These are phyloP conservation scores for Aspergillus fructus DNA, from an alignment of 2,329 filamentous ascomycete genomes.

Conservation along the genomic window DNA sequence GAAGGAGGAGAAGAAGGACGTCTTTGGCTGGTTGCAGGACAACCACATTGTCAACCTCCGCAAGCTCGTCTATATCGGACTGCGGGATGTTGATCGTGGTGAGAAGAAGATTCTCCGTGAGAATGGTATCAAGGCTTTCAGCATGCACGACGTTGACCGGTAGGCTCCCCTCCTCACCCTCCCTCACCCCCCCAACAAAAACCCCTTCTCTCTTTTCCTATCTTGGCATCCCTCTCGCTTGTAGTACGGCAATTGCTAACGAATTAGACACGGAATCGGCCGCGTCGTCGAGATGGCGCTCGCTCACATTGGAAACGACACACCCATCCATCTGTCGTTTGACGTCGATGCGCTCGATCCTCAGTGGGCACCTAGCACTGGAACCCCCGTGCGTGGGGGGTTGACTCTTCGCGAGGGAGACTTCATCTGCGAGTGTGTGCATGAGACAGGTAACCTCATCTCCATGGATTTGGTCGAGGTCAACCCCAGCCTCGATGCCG, in stretches of 20 bases:
- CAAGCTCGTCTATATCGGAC: conserved; percentile 95
- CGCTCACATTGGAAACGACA: conserved; percentile 89
- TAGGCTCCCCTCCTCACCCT: conserved; percentile 36
- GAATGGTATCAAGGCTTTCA: conserved; percentile 90
- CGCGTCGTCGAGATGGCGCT: conserved; percentile 98
- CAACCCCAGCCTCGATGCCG: conserved; percentile 68
- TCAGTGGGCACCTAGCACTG: conserved; percentile 93
- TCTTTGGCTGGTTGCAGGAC: conserved; percentile 85
- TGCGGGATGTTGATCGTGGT: conserved; percentile 86
- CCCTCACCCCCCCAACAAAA: not conserved
- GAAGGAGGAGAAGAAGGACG: conserved; percentile 69
- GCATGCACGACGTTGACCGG: conserved; percentile 97
- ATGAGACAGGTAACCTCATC: conserved; percentile 74
- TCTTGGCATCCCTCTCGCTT: not conserved
- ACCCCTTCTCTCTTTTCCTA: not conserved
- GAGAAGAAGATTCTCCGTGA: conserved; percentile 92
- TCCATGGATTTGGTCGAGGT: conserved; percentile 83
- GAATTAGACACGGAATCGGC: conserved; percentile 80
- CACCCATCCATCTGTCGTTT: conserved; percentile 94
- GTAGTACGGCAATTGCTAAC: not conserved
- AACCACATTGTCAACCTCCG: conserved; percentile 60
- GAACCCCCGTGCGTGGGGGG: conserved; percentile 89
- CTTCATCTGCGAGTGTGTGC: conserved; percentile 88
- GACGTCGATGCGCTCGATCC: conserved; percentile 96
- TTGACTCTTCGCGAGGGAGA: conserved; percentile 93